Evolutionary conservation across 164 flowering plant genomes (phyloP), one percentile per base, ranked within the genome.

Genomic region (Euptelea pleiosperma): DNA sequence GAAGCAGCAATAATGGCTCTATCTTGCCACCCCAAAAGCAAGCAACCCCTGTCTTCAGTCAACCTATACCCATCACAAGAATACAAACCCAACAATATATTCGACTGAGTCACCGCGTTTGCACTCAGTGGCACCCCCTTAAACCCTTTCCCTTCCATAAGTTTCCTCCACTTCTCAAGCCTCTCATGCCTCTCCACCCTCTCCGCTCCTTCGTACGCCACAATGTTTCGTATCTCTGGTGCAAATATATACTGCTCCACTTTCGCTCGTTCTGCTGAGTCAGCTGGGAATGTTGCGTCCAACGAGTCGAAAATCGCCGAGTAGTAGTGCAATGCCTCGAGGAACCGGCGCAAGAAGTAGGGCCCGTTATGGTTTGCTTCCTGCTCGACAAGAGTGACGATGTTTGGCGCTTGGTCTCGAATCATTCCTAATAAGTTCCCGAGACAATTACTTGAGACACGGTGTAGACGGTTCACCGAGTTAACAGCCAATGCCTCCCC

Each of bases 331-430:
- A 81, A 58, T 2, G 91, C 91, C 72, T 83, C 91, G 0, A 83
- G 78, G 65, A 87, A 87, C 47, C 95, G 57, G 0, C 89, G 87
- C 40, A 82, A 46, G 64, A 87, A 87, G 63, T 81, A 80, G 0
- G 91, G 87, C 0, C 84, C 86, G 25, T 85, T 85, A 53, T 79
- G 91, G 75, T 83, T 81, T 0, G 89, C 95, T 55, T 87, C 95
- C 65, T 83, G 84, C 57, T 87, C 95, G 0, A 79, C 87, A 3
- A 81, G 56, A 43, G 86, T 85, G 9, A 85, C 79, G 24, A 87
- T 80, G 35, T 82, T 85, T 2, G 89, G 91, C 0, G 85, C 87
- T 60, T 84, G 89, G 60, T 83, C 89, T 12, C 89, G 66, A 30
- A 87, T 77, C 80, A 85, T 77, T 3, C 73, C 71, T 1, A 87